These are phyloP conservation scores for Colletotrichum navitas DNA, from an alignment of 2,329 filamentous ascomycete species.

Conservation along the genomic window DNA sequence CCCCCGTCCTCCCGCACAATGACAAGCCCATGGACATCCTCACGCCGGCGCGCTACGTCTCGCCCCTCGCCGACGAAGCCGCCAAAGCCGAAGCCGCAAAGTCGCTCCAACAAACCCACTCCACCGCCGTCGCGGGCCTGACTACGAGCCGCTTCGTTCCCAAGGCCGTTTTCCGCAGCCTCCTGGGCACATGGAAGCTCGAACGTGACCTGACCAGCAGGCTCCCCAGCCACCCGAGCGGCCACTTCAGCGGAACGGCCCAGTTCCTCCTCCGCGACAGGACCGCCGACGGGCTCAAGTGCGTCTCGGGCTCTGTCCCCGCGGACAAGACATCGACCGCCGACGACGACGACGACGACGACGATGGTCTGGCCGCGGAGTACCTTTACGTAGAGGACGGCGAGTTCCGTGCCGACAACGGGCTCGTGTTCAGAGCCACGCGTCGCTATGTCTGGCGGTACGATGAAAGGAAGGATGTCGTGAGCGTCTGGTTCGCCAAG, in stretches of 20 bases:
- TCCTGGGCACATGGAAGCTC: slow-evolving; percentile 78
- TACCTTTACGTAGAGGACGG: slow-evolving; percentile 79
- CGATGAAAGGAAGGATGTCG: slow-evolving; percentile 66
- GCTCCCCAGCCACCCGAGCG: slow-evolving; percentile 71
- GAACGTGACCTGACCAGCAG: slow-evolving; percentile 67
- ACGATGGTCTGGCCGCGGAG: slow-evolving; percentile 61
- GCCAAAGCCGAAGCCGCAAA: slow-evolving; percentile 54
- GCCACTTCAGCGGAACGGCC: slow-evolving; percentile 74
- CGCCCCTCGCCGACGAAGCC: slow-evolving; percentile 53
- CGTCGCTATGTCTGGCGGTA: slow-evolving; percentile 82
- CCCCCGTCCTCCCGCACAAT: slow-evolving; percentile 57
- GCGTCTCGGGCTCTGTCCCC: slow-evolving; percentile 43
- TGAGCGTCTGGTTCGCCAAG: slow-evolving; percentile 82
- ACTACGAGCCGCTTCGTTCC: slow-evolving; percentile 67
- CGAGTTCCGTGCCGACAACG: slow-evolving; percentile 69
- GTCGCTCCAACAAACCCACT: slow-evolving; percentile 62
- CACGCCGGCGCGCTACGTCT: slow-evolving; percentile 68
- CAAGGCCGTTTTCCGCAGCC: slow-evolving; percentile 75
- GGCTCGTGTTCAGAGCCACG: slow-evolving; percentile 69
- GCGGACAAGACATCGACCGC: slow-evolving; percentile 27
- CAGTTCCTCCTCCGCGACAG: slow-evolving; percentile 73
- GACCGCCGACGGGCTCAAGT: slow-evolving; percentile 65
- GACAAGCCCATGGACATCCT: slow-evolving; percentile 64
- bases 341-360: slow-evolving; percentile 34
- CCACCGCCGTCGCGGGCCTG: slow-evolving; percentile 57